Conservation (phyloP, 345 rosid species). For the Microcos paniculata region DNA sequence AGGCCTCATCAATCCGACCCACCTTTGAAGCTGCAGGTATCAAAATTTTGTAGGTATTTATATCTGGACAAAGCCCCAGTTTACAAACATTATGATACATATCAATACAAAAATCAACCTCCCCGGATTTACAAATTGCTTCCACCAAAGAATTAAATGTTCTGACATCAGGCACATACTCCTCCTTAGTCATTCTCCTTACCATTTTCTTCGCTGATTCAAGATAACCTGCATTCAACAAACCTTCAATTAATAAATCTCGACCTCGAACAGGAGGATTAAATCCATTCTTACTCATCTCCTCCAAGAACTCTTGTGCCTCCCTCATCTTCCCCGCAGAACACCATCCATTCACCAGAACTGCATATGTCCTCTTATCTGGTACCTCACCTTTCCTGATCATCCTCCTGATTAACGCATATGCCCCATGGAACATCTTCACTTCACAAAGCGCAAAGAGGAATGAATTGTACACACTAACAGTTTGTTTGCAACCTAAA, state of each 20-base stretch:
- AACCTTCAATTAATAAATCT: conserved; percentile 81
- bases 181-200: conserved; percentile 69
- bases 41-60: conserved; percentile 69
- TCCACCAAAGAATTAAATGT: conserved; percentile 69
- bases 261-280: conserved; percentile 86
- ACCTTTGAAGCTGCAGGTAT: conserved; percentile 83
- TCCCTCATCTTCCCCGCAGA: conserved; percentile 79
- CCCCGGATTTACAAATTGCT: conserved; percentile 59
- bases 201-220: conserved; percentile 86
- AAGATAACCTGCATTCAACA: conserved; percentile 72
- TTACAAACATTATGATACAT: conserved; percentile 66
- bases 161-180: conserved; percentile 57
- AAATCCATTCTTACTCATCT: conserved; percentile 84
- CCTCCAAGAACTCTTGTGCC: conserved; percentile 75
- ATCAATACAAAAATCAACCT: conserved; percentile 67
- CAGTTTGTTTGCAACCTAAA: conserved; percentile 54
- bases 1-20: conserved; percentile 78
- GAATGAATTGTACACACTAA: conserved; percentile 61
- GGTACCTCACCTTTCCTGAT: conserved; percentile 66
- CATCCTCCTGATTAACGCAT: conserved; percentile 83
- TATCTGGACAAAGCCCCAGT: conserved; percentile 67
- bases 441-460: conserved; percentile 79
- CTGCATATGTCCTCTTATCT: conserved; percentile 54
- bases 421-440: conserved; percentile 82
- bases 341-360: conserved; percentile 86